Conservation (phyloP, 306 rosid genomes). For the Luffa aegyptiaca region DNA sequence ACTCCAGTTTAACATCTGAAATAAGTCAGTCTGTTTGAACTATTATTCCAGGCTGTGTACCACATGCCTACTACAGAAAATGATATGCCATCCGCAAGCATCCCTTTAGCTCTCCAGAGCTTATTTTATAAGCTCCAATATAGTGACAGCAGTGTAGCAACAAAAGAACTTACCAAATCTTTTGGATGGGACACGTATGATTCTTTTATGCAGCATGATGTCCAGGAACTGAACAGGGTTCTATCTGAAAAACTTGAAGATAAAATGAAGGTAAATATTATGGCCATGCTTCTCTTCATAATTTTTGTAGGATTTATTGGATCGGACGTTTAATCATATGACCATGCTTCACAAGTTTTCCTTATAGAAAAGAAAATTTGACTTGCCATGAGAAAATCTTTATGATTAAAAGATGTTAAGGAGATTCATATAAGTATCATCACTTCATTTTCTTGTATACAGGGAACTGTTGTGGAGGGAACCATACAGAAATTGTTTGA, state of each 20-base stretch:
- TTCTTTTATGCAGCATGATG: conserved; percentile 95
- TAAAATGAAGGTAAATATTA: conserved; percentile 64
- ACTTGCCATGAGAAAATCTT: background rate
- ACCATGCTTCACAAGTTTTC: background rate
- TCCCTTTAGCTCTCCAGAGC: conserved; percentile 84
- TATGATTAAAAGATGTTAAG: background rate
- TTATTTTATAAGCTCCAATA: conserved; percentile 84
- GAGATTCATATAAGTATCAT: background rate
- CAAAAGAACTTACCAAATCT: conserved; percentile 83
- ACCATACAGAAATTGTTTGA: conserved; percentile 95
- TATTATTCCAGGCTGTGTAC: conserved; percentile 72
- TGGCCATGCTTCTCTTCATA: conserved; percentile 9
- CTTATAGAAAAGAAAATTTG: background rate
- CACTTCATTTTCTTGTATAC: background rate
- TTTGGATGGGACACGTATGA: conserved; percentile 95
- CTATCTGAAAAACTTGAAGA: conserved; percentile 85
- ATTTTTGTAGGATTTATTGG: background rate
- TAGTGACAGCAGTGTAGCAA: conserved; percentile 78
- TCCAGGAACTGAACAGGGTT: conserved; percentile 80
- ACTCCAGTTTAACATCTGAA: background rate
- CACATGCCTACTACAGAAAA: conserved; percentile 94
- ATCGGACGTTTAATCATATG: background rate
- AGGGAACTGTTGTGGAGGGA: conserved; percentile 99
- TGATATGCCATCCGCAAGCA: conserved; percentile 82
- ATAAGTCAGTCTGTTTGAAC: conserved; percentile 13